phyloP scores from a whole-genome alignment of 352 stramenopile species.

The Globisporangium lucens region DNA sequence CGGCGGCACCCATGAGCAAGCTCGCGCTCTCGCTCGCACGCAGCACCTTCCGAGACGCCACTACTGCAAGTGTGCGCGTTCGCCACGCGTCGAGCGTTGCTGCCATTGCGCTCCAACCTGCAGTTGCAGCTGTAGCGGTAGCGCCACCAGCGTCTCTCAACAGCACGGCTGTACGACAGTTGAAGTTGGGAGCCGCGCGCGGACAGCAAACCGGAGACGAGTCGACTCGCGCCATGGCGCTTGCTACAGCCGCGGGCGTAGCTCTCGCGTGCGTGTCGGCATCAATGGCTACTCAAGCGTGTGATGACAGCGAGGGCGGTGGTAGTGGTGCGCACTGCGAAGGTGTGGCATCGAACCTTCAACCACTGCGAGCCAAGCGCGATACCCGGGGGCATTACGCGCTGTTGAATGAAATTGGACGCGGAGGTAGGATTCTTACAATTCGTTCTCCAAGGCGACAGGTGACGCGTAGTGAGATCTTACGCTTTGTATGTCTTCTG shows the following conservation, averaged over 20 bases:
- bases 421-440: slow-evolving; percentile 35
- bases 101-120: neutral
- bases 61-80: neutral
- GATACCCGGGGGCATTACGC: slow-evolving; percentile 37
- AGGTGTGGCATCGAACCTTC: neutral
- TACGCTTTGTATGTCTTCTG: neutral
- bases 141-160: neutral
- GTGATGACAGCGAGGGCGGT: neutral
- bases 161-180: neutral
- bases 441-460: neutral
- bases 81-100: neutral
- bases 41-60: neutral
- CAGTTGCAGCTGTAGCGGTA: neutral
- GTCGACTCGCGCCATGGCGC: neutral
- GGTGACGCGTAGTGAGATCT: neutral
- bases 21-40: slow-evolving; percentile 3
- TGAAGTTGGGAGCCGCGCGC: neutral
- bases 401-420: slow-evolving; percentile 60
- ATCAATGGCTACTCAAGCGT: neutral
- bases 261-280: neutral
- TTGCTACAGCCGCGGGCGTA: neutral
- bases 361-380: neutral
- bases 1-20: neutral
- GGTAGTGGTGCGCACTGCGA: slow-evolving; percentile 2
- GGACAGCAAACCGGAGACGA: neutral